These are phyloP conservation scores for Tetrapisispora namnaoensis DNA, from an alignment of 805 yeast species.

Conservation along the genomic window DNA sequence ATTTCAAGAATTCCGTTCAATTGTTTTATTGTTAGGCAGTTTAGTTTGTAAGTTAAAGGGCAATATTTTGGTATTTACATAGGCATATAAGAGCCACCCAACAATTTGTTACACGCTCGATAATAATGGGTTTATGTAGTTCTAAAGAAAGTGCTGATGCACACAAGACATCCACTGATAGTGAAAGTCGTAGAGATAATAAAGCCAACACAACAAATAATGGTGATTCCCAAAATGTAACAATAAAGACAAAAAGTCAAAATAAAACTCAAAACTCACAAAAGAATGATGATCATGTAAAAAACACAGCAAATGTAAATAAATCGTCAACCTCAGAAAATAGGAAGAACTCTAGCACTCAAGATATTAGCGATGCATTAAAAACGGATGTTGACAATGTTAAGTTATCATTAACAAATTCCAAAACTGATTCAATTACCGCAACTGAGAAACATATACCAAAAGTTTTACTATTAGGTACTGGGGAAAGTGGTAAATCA, in stretches of 20 bases:
- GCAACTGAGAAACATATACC: slow-evolving; percentile 3
- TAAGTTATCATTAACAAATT: neutral
- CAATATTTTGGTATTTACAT: too few species aligned
- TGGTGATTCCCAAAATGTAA: neutral
- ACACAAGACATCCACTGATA: neutral
- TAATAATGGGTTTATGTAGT: slow-evolving; percentile 4
- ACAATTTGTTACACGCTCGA: too few species aligned
- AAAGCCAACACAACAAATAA: neutral
- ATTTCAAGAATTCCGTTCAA: too few species aligned
- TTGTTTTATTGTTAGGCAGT: too few species aligned
- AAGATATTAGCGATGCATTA: neutral
- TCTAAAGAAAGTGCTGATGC: slow-evolving; percentile 1
- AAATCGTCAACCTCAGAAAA: neutral
- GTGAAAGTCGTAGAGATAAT: too few species aligned
- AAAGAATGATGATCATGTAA: neutral
- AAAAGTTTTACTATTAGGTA: slow-evolving; percentile 70
- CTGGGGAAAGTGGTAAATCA: slow-evolving; percentile 47
- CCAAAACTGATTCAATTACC: neutral
- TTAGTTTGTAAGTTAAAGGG: too few species aligned
- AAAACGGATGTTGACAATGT: neutral
- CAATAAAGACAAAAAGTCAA: neutral
- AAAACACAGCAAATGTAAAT: neutral
- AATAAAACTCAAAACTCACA: neutral
- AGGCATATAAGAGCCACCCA: too few species aligned
- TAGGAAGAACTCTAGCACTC: neutral